phyloP scores from a whole-genome alignment of 805 yeast genomes.

The Saturnispora zaruensis region DNA sequence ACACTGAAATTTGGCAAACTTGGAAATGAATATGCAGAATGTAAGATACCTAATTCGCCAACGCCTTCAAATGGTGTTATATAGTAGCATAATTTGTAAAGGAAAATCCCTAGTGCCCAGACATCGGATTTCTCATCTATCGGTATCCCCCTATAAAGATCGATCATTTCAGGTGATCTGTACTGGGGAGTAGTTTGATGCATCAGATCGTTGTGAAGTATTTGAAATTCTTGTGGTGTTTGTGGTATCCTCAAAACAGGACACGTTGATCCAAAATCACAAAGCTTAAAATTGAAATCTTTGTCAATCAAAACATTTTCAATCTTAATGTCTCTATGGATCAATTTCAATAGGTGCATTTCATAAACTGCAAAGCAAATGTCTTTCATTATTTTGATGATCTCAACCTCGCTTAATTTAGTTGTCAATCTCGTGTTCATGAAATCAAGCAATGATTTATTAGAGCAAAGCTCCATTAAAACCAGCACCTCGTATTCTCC shows the following conservation, averaged over 20 bases:
- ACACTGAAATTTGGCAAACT: conserved; percentile 59
- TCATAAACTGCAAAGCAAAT: conserved; percentile 69
- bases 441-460: conserved; percentile 69
- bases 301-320: conserved; percentile 84
- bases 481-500: conserved; percentile 73
- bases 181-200: conserved; percentile 95
- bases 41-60: conserved; percentile 76
- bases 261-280: conserved; percentile 91
- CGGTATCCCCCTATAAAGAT: conserved; percentile 70
- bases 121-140: conserved; percentile 89
- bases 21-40: conserved; percentile 75
- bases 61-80: conserved; percentile 93
- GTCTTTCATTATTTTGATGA: conserved; percentile 76
- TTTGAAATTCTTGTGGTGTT: conserved; percentile 61
- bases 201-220: conserved; percentile 75
- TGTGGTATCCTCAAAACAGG: conserved; percentile 66
- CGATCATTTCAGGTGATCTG: conserved; percentile 94
- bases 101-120: conserved; percentile 93
- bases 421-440: conserved; percentile 82
- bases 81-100: conserved; percentile 84
- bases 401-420: conserved; percentile 68
- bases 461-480: conserved; percentile 87
- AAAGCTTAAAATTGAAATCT: conserved; percentile 62
- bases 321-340: conserved; percentile 90
- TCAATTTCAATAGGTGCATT: conserved; percentile 74